Evolutionary conservation across 257 asterid genomes (phyloP).

Genomic region (Marsdenia floribunda): DNA sequence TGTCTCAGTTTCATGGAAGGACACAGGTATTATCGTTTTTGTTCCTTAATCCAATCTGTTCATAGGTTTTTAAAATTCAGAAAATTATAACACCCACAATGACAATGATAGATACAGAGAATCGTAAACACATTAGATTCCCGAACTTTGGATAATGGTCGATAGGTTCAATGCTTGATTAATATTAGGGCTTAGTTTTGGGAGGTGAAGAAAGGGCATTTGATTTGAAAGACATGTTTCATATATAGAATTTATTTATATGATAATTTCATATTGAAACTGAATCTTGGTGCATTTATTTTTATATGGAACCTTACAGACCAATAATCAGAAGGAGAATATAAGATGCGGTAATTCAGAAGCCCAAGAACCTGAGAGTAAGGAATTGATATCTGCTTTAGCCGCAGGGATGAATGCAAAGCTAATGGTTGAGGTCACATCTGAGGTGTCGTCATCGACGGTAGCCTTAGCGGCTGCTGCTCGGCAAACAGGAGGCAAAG

Average conservation of each 20-base stretch:
- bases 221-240: neutral
- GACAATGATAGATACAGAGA: no score
- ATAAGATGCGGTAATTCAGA: conserved; percentile 20
- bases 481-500: conserved; percentile 49
- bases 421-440: conserved; percentile 51
- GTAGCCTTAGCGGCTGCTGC: conserved; percentile 67
- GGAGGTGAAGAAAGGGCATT: neutral
- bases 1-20: neutral
- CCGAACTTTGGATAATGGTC: no score
- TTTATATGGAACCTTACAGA: neutral
- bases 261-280: neutral
- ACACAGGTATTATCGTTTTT: neutral
- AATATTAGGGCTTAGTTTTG: no score
- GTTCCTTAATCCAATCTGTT: neutral
- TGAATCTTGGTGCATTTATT: neutral
- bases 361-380: conserved; percentile 34
- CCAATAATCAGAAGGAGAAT: conserved; percentile 27
- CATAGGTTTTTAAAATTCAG: neutral
- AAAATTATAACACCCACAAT: no score
- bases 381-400: conserved; percentile 51
- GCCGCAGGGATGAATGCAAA: conserved; percentile 65
- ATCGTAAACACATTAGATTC: no score
- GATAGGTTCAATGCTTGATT: no score
- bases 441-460: conserved; percentile 46
- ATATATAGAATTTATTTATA: no score